Evolutionary conservation across 129 eudicot genomes (phyloP).

Genomic region (Flaveria linearis): DNA sequence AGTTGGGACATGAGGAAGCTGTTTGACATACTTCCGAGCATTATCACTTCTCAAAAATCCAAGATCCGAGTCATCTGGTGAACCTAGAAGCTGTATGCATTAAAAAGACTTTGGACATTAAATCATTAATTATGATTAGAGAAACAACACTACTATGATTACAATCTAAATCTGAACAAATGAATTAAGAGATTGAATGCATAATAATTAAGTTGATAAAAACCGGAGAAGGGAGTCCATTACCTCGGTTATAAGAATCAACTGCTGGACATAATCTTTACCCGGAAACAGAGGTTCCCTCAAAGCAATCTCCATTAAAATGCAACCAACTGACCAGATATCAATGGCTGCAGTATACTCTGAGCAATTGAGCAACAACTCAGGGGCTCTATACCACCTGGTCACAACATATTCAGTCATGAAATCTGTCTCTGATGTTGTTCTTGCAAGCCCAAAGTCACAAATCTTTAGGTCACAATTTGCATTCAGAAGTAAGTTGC

Average conservation of each 20-base stretch:
- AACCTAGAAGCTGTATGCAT: constrained; percentile 62
- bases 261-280: constrained; percentile 11
- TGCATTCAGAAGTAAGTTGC: constrained; percentile 14
- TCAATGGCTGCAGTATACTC: constrained; percentile 18
- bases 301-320: constrained; percentile 13
- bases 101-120: constrained; percentile 2
- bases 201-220: neutral
- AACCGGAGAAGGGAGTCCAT: neutral
- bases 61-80: constrained; percentile 85
- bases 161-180: constrained; percentile 3
- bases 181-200: neutral
- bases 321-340: constrained; percentile 17
- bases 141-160: neutral
- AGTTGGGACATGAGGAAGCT: constrained; percentile 69
- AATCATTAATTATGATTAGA: neutral
- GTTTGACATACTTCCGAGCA: constrained; percentile 77
- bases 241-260: constrained; percentile 14
- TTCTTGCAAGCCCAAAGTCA: constrained; percentile 10
- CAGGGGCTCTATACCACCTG: constrained; percentile 19
- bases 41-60: constrained; percentile 78
- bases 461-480: constrained; percentile 12
- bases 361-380: constrained; percentile 6
- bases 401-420: constrained; percentile 16
- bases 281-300: constrained; percentile 16
- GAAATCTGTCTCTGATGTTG: constrained; percentile 14